A percentile compares a stretch with the other conserved stretches of the same genome.
Evolutionary conservation across 805 yeast species (phyloP).

Genomic region (Candida ponderosae): DNA sequence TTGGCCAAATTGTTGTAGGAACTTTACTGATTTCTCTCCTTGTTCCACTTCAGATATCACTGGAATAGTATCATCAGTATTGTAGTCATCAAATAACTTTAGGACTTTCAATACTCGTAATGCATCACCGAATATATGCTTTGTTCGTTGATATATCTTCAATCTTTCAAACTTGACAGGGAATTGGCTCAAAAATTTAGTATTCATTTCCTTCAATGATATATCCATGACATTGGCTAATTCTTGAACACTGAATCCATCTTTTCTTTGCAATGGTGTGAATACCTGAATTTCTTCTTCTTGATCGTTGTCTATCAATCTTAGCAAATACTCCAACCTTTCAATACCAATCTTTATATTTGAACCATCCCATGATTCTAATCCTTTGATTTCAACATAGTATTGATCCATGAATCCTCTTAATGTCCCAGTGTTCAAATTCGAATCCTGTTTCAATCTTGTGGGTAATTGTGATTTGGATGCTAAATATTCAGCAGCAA

Average conservation of each 20-base stretch:
- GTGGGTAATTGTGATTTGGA: slow-evolving; percentile 34
- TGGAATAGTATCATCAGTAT: slow-evolving; percentile 2
- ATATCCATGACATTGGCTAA: slow-evolving; percentile 36
- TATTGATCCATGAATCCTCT: slow-evolving; percentile 56
- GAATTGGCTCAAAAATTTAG: slow-evolving; percentile 38
- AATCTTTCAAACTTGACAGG: slow-evolving; percentile 52
- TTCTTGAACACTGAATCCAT: slow-evolving; percentile 44
- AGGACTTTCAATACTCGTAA: slow-evolving; percentile 47
- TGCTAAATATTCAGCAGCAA: slow-evolving; percentile 58
- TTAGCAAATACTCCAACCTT: slow-evolving; percentile 32
- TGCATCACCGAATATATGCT: slow-evolving; percentile 58
- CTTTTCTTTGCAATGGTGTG: slow-evolving; percentile 27
- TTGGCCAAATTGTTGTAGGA: slow-evolving; percentile 38
- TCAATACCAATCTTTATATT: slow-evolving; percentile 33
- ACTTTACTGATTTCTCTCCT: slow-evolving; percentile 21
- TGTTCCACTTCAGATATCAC: slow-evolving; percentile 1
- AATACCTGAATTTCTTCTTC: no score
- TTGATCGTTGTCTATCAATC: slow-evolving; percentile 31
- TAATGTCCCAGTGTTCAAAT: slow-evolving; percentile 49
- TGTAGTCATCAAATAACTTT: slow-evolving; percentile 29
- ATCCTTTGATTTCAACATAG: slow-evolving; percentile 22
- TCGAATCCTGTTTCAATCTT: slow-evolving; percentile 38
- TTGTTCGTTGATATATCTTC: slow-evolving; percentile 48
- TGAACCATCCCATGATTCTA: slow-evolving; percentile 35
- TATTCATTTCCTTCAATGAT: slow-evolving; percentile 33